Conservation (phyloP, 345 rosid genomes). For the Xanthoceras sorbifolium region DNA sequence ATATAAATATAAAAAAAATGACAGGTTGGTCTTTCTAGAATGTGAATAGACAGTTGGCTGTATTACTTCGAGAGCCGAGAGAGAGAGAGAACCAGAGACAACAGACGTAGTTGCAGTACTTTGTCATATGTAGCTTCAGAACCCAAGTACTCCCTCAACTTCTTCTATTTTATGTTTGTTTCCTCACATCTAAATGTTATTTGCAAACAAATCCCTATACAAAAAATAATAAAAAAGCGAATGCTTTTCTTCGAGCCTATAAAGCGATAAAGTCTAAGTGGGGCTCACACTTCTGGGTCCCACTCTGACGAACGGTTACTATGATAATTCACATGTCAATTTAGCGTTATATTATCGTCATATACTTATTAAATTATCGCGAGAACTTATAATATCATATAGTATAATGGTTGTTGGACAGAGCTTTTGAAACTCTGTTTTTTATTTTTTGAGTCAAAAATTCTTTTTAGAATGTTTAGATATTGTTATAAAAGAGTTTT, state of each 20-base stretch:
- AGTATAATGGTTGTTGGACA: no score
- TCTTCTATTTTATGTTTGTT: neutral
- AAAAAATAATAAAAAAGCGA: neutral
- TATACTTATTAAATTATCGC: neutral
- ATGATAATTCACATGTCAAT: conserved; percentile 27
- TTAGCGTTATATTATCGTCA: conserved; percentile 17
- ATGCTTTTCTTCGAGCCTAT: neutral
- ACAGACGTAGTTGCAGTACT: neutral
- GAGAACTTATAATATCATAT: neutral
- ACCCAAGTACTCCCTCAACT: neutral
- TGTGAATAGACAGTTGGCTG: neutral
- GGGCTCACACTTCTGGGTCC: neutral
- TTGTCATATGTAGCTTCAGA: neutral
- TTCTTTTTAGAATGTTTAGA: no score
- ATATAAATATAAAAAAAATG: neutral
- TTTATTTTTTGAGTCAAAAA: no score
- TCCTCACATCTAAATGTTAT: neutral
- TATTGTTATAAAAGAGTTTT: no score
- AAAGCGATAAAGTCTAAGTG: neutral
- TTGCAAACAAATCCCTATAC: neutral
- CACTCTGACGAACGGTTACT: conserved; percentile 28
- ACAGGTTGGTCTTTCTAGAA: neutral
- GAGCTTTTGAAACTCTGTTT: no score
- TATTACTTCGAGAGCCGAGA: neutral
- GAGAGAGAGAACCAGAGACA: neutral